These are phyloP conservation scores for Chalciporus piperatus DNA, from an alignment of 768 basidiomycete species.

Conservation along the genomic window DNA sequence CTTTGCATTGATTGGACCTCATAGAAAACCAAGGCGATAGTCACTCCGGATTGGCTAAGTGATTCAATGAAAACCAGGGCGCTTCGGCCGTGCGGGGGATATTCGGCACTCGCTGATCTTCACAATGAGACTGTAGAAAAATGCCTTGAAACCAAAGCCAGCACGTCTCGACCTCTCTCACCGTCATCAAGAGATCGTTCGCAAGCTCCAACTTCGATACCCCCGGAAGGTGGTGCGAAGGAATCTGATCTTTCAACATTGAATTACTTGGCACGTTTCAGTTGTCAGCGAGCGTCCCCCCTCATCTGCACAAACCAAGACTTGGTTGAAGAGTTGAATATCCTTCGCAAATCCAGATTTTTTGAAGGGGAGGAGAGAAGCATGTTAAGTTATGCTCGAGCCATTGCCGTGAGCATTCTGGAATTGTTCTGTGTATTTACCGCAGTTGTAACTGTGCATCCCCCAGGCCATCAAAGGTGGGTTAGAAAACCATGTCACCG, in stretches of 20 bases:
- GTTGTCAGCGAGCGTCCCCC: conserved; percentile 63
- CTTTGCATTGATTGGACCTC: not conserved
- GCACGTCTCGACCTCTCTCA: not conserved
- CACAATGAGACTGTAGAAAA: conserved; percentile 43
- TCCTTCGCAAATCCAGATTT: conserved; percentile 55
- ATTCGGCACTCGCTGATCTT: conserved; percentile 54
- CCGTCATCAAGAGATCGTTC: not conserved
- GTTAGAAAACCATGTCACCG: not conserved
- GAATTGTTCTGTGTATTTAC: not conserved
- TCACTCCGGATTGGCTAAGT: conserved; percentile 69
- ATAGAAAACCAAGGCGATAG: conserved; percentile 64
- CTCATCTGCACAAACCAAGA: conserved; percentile 67
- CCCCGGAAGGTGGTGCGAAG: conserved; percentile 18
- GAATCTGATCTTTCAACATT: conserved; percentile 15
- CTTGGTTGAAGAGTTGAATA: conserved; percentile 54
- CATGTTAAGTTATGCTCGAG: conserved; percentile 68
- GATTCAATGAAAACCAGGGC: conserved; percentile 49
- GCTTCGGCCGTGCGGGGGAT: conserved; percentile 50
- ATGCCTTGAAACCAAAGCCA: conserved; percentile 35
- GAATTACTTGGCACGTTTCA: conserved; percentile 41
- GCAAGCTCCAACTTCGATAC: conserved; percentile 5
- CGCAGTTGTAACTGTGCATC: not conserved
- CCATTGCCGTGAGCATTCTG: conserved; percentile 57
- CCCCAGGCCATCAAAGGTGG: conserved; percentile 48
- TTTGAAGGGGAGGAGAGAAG: conserved; percentile 68